Evolutionary conservation across 148 eudicot genomes (phyloP), one percentile per base, ranked within the genome.

Genomic region (Rhododendron ferrugineum): DNA sequence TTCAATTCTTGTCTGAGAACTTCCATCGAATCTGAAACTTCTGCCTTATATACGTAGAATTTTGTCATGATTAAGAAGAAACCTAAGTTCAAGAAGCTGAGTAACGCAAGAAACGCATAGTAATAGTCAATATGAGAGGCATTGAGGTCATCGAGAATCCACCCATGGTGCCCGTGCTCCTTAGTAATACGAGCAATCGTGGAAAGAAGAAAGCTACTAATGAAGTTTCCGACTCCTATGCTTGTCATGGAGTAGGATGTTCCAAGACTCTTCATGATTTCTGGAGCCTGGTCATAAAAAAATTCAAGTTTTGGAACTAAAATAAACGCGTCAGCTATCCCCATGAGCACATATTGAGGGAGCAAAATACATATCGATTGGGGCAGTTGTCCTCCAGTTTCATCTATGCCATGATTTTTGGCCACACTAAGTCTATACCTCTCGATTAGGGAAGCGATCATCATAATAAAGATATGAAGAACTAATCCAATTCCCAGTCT

Each of bases 211-310:
- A 95, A 90, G 74, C 93, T 92, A 47, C 98, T 95, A 1, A 95
- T 82, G 82, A 93, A 92, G 74, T 90, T 95, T 40, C 98, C 96
- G 16, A 91, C 81, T 23, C 96, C 96, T 50, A 95, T 34, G n/a
- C 89, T 91, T 3, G 93, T 93, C 74, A 86, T 91, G 6, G 96
- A 89, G 80, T 92, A 95, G 14, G 96, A 92, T 36, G 98, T 93
- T 26, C 98, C 98, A 0, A 95, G 86, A 42, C 96, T 93, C 90
- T 95, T 95, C 98, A 95, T 95, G 72, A 86, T 92, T 70, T 95
- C 96, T 0, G 96, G 98, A 26, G 98, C 94, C 81, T 95, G 98
- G 82, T 95, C 98, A 22, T 95, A 92, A 85, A 93, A 95, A 34
- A 95, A 95, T 89, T 95, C 98, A 26, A 93, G 79, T 86, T 92